Conservation (phyloP, 2,329 filamentous ascomycete genomes). For the Pseudopithomyces maydicus region DNA sequence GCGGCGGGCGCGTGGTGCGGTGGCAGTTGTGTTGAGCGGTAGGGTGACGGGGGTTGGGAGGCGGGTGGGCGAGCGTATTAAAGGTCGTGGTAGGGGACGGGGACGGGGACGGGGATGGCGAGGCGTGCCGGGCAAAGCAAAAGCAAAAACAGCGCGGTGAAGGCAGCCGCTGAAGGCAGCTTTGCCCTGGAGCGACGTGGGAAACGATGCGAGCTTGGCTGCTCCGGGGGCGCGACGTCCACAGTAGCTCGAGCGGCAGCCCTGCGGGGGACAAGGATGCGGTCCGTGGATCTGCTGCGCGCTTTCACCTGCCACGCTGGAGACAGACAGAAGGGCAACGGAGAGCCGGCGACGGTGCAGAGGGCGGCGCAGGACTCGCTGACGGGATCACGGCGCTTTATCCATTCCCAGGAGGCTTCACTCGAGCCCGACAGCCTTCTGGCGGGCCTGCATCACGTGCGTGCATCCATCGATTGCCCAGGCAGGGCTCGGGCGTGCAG, state of each 20-base stretch:
- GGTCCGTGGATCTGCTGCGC: slow-evolving; percentile 7
- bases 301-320: neutral
- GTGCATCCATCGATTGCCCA: neutral
- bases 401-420: too few species aligned
- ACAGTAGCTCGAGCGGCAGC: slow-evolving; percentile 25
- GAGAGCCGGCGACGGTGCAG: slow-evolving; percentile 2
- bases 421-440: neutral
- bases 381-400: neutral
- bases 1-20: neutral
- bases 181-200: slow-evolving; percentile 16
- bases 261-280: slow-evolving; percentile 19
- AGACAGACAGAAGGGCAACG: neutral
- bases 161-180: slow-evolving; percentile 26
- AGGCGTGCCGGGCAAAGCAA: slow-evolving; percentile 23
- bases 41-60: slow-evolving; percentile 1
- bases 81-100: slow-evolving; percentile 16
- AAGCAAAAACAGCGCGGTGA: slow-evolving; percentile 21
- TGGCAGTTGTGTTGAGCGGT: neutral
- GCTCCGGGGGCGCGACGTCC: slow-evolving; percentile 17
- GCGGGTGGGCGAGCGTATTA: slow-evolving; percentile 23
- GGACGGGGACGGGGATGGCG: slow-evolving; percentile 21
- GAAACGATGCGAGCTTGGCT: slow-evolving; percentile 24
- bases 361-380: neutral
- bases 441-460: neutral
- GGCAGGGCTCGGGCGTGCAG: too few species aligned